phyloP scores from a whole-genome alignment of 2,329 filamentous ascomycete genomes.

The Colletotrichum chlorophyti region DNA sequence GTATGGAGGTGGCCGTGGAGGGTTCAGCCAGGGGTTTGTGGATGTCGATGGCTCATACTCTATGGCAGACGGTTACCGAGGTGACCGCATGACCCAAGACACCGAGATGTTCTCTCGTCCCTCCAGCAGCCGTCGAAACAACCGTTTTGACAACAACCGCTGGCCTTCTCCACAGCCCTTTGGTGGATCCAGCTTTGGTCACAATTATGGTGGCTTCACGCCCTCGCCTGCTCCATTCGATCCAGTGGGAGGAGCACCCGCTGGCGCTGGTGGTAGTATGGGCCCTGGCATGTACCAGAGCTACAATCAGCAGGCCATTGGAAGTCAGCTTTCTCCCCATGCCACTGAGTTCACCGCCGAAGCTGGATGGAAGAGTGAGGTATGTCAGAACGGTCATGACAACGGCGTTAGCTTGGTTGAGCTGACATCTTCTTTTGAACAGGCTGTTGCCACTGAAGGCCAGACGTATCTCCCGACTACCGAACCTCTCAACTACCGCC shows the following conservation, averaged over 20 bases:
- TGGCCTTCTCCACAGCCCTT: constrained; percentile 44
- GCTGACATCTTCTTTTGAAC: constrained; percentile 24
- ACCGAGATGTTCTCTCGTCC: constrained; percentile 54
- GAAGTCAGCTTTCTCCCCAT: constrained; percentile 74
- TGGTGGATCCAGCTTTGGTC: constrained; percentile 40
- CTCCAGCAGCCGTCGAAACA: constrained; percentile 49
- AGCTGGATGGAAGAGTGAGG: constrained; percentile 62
- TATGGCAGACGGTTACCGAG: constrained; percentile 48
- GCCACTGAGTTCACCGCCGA: constrained; percentile 75
- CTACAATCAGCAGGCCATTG: constrained; percentile 64
- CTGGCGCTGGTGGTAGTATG: constrained; percentile 44
- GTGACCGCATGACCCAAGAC: constrained; percentile 56
- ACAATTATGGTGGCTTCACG: constrained; percentile 34
- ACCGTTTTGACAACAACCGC: constrained; percentile 52
- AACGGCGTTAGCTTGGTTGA: background rate
- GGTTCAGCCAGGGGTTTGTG: constrained; percentile 45
- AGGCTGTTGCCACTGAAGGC: constrained; percentile 60
- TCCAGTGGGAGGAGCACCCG: constrained; percentile 36
- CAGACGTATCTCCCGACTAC: constrained; percentile 85
- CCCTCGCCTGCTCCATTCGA: constrained; percentile 16
- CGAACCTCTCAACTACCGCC: constrained; percentile 95
- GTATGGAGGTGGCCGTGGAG: constrained; percentile 50
- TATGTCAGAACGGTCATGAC: constrained; percentile 37
- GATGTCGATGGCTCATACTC: constrained; percentile 47
- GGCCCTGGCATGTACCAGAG: constrained; percentile 51